Conservation (phyloP, 202 grass and related monocot genomes). For the Digitaria exilis region DNA sequence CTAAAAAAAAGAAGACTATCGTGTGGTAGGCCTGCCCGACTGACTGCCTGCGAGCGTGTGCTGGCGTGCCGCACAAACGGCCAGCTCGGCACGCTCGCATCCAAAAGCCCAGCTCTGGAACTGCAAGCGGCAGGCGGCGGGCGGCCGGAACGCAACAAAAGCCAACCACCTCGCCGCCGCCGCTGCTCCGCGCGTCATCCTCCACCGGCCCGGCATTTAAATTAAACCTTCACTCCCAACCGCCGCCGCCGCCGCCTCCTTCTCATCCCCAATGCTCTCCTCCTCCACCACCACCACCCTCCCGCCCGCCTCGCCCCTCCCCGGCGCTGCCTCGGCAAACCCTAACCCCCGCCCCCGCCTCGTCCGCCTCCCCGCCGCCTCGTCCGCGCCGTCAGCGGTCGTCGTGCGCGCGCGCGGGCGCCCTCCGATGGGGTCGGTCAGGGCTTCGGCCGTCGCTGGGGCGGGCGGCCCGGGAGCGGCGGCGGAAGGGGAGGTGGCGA, state of each 20-base stretch:
- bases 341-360: slow-evolving; percentile 16
- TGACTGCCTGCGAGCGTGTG: no score
- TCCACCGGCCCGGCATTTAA: slow-evolving; percentile 11
- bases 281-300: slow-evolving; percentile 25
- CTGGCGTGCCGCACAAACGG: no score
- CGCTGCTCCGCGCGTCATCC: slow-evolving; percentile 16
- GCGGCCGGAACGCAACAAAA: slow-evolving; percentile 25
- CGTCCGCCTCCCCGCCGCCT: background rate
- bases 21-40: no score
- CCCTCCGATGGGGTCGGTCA: slow-evolving; percentile 25
- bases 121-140: background rate
- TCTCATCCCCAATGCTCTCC: slow-evolving; percentile 26
- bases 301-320: slow-evolving; percentile 15
- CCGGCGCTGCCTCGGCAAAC: slow-evolving; percentile 23
- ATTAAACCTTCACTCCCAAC: slow-evolving; percentile 25
- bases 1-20: no score
- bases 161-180: slow-evolving; percentile 18
- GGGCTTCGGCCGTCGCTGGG: background rate
- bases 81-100: background rate
- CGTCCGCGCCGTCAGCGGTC: background rate
- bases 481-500: slow-evolving; percentile 8
- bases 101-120: background rate
- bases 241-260: background rate
- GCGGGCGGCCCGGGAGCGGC: background rate
- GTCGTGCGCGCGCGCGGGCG: slow-evolving; percentile 20